Percentiles rank a stretch among this genome's conserved stretches.
phyloP scores from a whole-genome alignment of 352 stramenopile species.

The Salisapilia sapeloensis region DNA sequence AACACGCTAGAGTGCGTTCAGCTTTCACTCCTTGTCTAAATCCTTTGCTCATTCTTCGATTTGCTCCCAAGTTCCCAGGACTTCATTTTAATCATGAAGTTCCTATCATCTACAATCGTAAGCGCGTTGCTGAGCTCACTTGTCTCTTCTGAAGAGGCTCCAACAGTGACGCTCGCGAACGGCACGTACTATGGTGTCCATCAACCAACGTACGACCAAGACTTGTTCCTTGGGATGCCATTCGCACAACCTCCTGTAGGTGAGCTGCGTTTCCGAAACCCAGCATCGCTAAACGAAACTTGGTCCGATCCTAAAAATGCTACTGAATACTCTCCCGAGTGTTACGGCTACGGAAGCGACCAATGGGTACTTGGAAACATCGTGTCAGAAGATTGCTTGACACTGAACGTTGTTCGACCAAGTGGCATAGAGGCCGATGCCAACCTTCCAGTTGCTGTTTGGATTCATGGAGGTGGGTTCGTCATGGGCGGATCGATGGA shows the following conservation, averaged over 20 bases:
- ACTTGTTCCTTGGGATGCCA: slow-evolving; percentile 14
- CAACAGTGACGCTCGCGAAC: slow-evolving; percentile 9
- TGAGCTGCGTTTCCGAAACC: slow-evolving; percentile 9
- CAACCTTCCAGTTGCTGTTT: slow-evolving; percentile 8
- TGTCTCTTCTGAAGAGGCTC: slow-evolving; percentile 1
- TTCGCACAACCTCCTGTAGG: slow-evolving; percentile 11
- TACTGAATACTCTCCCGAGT: slow-evolving; percentile 19
- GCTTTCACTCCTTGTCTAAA: too few relatives aligned
- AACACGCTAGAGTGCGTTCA: too few relatives aligned
- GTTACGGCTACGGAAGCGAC: slow-evolving; percentile 11
- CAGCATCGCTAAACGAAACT: slow-evolving; percentile 5
- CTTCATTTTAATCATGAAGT: too few relatives aligned
- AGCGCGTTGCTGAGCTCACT: too few relatives aligned
- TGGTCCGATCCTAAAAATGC: slow-evolving; percentile 10
- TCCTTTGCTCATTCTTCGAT: too few relatives aligned
- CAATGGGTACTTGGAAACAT: slow-evolving; percentile 7
- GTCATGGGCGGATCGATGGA: slow-evolving; percentile 7
- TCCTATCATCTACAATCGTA: too few relatives aligned
- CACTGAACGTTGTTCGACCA: slow-evolving; percentile 58
- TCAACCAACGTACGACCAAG: slow-evolving; percentile 8
- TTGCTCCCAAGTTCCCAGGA: too few relatives aligned
- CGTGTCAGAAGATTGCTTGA: slow-evolving; percentile 68
- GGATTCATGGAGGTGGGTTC: slow-evolving; percentile 9
- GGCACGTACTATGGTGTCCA: slow-evolving; percentile 12
- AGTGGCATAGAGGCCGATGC: slow-evolving; percentile 6